Percentiles rank a stretch among this genome's conserved stretches.
Conservation (phyloP, 225 moss, liverwort and hornwort species). For the Pseudoscleropodium purum region DNA sequence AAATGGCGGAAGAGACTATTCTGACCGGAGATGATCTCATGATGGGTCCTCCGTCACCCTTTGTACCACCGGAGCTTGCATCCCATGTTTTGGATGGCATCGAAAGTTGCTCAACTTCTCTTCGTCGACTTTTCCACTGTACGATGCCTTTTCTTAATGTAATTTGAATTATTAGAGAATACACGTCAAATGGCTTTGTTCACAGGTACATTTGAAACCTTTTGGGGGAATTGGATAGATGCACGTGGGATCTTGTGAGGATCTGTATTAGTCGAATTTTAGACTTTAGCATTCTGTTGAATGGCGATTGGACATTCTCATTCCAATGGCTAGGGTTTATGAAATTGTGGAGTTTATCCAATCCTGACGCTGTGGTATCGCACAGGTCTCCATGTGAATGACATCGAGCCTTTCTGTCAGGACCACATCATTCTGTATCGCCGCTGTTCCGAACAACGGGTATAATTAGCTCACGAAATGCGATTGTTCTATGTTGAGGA, state of each 20-base stretch:
- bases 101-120: conserved; percentile 61
- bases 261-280: background rate
- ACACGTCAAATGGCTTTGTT: background rate
- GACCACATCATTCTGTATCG: conserved; percentile 86
- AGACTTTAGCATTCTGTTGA: background rate
- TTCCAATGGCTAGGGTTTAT: background rate
- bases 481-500: background rate
- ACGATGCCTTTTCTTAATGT: background rate
- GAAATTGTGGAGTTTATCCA: background rate
- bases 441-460: conserved; percentile 73
- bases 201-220: background rate
- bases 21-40: conserved; percentile 89
- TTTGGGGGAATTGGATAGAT: background rate
- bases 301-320: background rate
- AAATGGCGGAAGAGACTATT: conserved; percentile 80
- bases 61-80: conserved; percentile 73
- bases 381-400: conserved; percentile 84
- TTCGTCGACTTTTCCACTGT: conserved; percentile 90
- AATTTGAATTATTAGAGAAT: background rate
- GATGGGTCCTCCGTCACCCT: conserved; percentile 77
- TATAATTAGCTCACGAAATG: background rate
- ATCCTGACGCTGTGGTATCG: background rate
- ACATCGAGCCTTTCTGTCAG: conserved; percentile 96
- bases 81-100: conserved; percentile 65
- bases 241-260: background rate